A percentile compares a stretch with the other conserved stretches of the same genome.
Evolutionary conservation across 352 stramenopile genomes (phyloP).

Genomic region (Blastocystis hominis): DNA sequence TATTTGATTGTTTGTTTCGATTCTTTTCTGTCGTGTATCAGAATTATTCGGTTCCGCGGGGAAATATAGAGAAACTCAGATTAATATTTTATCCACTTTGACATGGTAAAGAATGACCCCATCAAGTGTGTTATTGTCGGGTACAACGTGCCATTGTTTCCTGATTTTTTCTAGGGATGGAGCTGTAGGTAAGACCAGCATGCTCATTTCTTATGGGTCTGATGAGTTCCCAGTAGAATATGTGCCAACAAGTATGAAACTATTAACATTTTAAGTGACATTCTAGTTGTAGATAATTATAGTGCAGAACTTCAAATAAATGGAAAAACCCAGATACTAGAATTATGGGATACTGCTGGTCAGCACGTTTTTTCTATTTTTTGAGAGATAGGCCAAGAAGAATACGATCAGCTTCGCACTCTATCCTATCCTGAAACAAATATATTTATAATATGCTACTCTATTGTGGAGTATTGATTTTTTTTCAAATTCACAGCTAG

Average conservation of each 20-base stretch:
- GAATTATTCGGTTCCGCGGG: neutral
- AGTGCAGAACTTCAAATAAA: neutral
- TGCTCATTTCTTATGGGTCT: constrained; percentile 22
- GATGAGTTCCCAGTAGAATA: constrained; percentile 42
- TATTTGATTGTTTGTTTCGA: neutral
- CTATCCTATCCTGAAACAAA: constrained; percentile 24
- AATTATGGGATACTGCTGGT: constrained; percentile 33
- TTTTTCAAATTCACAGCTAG: neutral
- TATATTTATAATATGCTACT: constrained; percentile 42
- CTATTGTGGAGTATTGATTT: neutral
- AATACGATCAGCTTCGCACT: constrained; percentile 13
- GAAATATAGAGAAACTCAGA: neutral
- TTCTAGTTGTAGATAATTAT: constrained; percentile 35
- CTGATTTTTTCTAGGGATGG: neutral
- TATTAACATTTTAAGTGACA: no score
- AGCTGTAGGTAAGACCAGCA: constrained; percentile 17
- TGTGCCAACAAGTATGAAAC: neutral
- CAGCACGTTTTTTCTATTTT: neutral
- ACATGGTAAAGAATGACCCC: neutral
- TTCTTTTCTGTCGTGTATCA: neutral
- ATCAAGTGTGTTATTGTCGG: constrained; percentile 40
- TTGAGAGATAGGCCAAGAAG: neutral
- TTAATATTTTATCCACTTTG: neutral
- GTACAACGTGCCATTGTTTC: neutral
- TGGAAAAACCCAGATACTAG: neutral